A percentile compares a stretch with the other conserved stretches of the same genome.
These are phyloP conservation scores for Medakamo hakoo DNA, from an alignment of 139 green algal species.

Conservation along the genomic window DNA sequence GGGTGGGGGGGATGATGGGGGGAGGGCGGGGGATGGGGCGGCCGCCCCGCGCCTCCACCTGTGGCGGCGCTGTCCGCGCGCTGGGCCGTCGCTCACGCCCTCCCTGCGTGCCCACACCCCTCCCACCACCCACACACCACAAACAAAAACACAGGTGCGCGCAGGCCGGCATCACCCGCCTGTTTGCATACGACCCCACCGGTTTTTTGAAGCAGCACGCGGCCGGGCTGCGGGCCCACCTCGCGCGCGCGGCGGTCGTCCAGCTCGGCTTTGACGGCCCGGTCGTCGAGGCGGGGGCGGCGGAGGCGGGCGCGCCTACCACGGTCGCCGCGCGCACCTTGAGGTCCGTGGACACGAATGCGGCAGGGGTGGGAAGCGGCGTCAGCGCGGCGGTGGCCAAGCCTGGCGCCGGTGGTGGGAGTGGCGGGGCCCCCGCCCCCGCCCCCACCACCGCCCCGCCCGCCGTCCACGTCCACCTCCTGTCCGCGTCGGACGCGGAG, in stretches of 20 bases:
- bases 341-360: neutral
- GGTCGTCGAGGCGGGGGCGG: neutral
- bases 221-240: neutral
- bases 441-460: neutral
- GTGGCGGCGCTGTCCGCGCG: neutral
- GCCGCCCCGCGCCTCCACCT: neutral
- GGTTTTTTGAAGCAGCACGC: neutral
- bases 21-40: neutral
- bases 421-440: no score
- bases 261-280: neutral
- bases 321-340: neutral
- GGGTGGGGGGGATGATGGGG: neutral
- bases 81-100: neutral
- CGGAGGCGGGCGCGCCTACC: neutral
- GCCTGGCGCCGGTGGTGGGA: neutral
- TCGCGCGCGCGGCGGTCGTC: neutral
- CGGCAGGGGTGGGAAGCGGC: neutral
- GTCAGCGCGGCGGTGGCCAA: no score
- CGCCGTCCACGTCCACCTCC: neutral
- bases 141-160: neutral
- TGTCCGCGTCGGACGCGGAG: neutral
- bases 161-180: neutral
- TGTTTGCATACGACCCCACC: neutral
- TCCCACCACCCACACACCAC: no score
- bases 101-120: no score